Evolutionary conservation across 73 alveolate species (phyloP).

Genomic region (Tetrahymena malaccensis): DNA sequence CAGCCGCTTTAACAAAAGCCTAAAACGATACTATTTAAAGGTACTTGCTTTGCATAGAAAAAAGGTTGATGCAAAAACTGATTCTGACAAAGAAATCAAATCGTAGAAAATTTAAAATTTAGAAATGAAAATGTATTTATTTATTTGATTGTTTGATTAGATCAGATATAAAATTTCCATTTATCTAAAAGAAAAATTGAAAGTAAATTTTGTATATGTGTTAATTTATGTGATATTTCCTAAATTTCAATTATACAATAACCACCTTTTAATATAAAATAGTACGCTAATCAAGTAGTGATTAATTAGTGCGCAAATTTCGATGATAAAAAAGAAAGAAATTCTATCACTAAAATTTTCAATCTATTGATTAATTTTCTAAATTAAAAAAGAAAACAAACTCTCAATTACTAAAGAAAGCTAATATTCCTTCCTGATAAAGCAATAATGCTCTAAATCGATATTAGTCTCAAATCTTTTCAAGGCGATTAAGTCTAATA

Average conservation of each 20-base stretch:
- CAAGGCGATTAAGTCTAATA: not conserved
- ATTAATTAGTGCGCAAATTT: not conserved
- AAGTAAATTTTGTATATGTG: not conserved
- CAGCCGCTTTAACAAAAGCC: no score
- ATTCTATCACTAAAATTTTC: not conserved
- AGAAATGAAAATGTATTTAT: not conserved
- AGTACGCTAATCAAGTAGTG: not conserved
- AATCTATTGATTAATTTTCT: not conserved
- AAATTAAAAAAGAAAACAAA: not conserved
- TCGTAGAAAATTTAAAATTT: not conserved
- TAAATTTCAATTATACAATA: not conserved
- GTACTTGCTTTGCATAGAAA: not conserved
- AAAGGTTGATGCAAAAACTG: not conserved
- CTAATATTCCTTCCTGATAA: not conserved
- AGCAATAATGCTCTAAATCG: not conserved
- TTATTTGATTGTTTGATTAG: not conserved
- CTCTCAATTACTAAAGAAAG: not conserved
- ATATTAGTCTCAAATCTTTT: not conserved
- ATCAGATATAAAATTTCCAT: not conserved
- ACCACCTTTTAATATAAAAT: not conserved
- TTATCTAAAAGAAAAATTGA: not conserved
- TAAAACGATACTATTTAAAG: not conserved
- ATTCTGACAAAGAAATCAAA: not conserved
- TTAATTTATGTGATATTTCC: not conserved
- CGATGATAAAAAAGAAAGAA: not conserved